Percentiles rank a stretch among this genome's conserved stretches.
These are phyloP conservation scores for Solanum sitiens DNA, from an alignment of 257 asterid species.

Conservation along the genomic window DNA sequence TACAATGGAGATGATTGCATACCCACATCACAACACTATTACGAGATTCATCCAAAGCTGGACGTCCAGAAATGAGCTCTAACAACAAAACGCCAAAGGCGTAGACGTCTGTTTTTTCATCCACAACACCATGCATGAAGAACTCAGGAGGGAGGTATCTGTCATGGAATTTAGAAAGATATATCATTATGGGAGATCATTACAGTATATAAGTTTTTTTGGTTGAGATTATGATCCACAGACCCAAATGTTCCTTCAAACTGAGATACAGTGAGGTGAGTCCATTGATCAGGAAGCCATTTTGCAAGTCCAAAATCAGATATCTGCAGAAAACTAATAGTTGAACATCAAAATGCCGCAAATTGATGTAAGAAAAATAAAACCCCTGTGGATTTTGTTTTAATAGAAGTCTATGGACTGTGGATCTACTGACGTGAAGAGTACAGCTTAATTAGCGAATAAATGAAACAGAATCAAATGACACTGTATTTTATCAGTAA, in stretches of 20 bases:
- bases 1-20: slow-evolving; percentile 10
- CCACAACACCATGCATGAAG: slow-evolving; percentile 87
- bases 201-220: background rate
- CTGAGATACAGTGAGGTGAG: slow-evolving; percentile 73
- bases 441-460: background rate
- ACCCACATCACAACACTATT: slow-evolving; percentile 98
- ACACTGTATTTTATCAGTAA: background rate
- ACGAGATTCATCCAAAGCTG: slow-evolving; percentile 69
- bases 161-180: slow-evolving; percentile 7
- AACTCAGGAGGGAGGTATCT: slow-evolving; percentile 96
- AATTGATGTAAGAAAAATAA: background rate
- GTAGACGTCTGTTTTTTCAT: slow-evolving; percentile 92
- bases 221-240: background rate
- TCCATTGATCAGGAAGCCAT: slow-evolving; percentile 99
- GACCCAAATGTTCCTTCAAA: slow-evolving; percentile 98
- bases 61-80: slow-evolving; percentile 78
- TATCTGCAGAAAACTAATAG: slow-evolving; percentile 39
- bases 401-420: background rate
- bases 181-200: background rate
- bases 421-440: background rate
- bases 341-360: slow-evolving; percentile 7
- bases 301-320: slow-evolving; percentile 96
- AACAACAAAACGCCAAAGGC: slow-evolving; percentile 80
- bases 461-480: background rate
- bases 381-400: background rate